These are phyloP conservation scores for Chrysophaeum taylorii DNA, from an alignment of 352 stramenopile species.

Conservation along the genomic window DNA sequence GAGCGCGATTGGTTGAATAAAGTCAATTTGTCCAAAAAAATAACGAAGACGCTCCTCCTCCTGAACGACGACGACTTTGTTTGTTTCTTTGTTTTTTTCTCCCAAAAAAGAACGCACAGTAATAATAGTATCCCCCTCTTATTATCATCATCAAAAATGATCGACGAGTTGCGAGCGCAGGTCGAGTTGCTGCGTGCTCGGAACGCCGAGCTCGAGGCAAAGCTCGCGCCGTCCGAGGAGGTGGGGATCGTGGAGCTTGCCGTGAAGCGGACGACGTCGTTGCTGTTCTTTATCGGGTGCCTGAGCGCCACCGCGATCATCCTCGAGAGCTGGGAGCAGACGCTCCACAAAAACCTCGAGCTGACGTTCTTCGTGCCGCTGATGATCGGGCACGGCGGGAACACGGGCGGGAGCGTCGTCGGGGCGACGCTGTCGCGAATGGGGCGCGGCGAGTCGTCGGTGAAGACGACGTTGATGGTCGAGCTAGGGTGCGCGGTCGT, in stretches of 20 bases:
- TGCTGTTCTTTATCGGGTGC: slow-evolving; percentile 46
- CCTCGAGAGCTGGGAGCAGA: slow-evolving; percentile 59
- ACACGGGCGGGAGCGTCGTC: slow-evolving; percentile 51
- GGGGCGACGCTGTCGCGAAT: slow-evolving; percentile 48
- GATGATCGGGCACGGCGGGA: slow-evolving; percentile 51
- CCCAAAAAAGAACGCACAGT: no score
- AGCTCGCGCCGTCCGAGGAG: no score
- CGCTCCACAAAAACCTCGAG: slow-evolving; percentile 49
- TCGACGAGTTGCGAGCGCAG: no score
- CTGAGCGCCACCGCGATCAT: slow-evolving; percentile 52
- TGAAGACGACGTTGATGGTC: slow-evolving; percentile 45
- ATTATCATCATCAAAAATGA: no score
- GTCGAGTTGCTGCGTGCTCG: no score
- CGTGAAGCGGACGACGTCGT: slow-evolving; percentile 39
- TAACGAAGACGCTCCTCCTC: no score
- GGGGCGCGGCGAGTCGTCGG: slow-evolving; percentile 28
- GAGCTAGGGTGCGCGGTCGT: slow-evolving; percentile 41
- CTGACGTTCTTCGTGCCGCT: slow-evolving; percentile 56
- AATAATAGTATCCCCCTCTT: no score
- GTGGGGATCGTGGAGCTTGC: neutral
- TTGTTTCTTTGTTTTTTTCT: no score
- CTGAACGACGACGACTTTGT: no score
- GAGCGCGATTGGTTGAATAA: no score
- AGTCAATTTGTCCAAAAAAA: no score
- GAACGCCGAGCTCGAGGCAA: no score